Evolutionary conservation across 495 filamentous ascomycete species (phyloP).

Genomic region (Penicillium coffeae): DNA sequence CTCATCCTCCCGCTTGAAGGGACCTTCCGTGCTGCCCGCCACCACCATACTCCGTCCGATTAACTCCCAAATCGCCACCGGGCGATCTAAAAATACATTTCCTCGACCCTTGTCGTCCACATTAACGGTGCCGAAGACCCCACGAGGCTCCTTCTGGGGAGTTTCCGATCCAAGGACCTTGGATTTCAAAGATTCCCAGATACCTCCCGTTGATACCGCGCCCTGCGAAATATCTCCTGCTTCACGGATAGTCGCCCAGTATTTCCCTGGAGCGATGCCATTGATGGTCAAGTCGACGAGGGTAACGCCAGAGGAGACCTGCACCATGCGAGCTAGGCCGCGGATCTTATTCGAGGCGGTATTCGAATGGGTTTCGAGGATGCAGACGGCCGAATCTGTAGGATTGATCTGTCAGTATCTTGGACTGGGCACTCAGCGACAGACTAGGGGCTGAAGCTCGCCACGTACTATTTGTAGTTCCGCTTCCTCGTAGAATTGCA

Average conservation of each 20-base stretch:
- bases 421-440: constrained; percentile 3
- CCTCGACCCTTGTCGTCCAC: constrained; percentile 63
- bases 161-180: constrained; percentile 45
- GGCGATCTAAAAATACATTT: constrained; percentile 71
- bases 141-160: constrained; percentile 47
- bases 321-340: constrained; percentile 76
- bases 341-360: constrained; percentile 59
- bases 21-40: constrained; percentile 46
- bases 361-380: constrained; percentile 82
- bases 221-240: constrained; percentile 88
- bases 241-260: constrained; percentile 76
- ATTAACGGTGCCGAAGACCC: constrained; percentile 68
- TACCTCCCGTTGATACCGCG: constrained; percentile 70
- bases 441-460: background rate
- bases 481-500: constrained; percentile 89
- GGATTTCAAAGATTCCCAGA: constrained; percentile 64
- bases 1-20: constrained; percentile 63
- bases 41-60: constrained; percentile 89
- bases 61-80: constrained; percentile 89
- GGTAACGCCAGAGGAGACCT: constrained; percentile 70
- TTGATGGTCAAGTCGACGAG: constrained; percentile 84
- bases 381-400: constrained; percentile 86
- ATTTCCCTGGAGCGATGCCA: constrained; percentile 76
- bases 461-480: constrained; percentile 71
- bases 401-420: background rate